Conservation (phyloP, 2,329 filamentous ascomycete species). For the Monilinia fructicola region DNA sequence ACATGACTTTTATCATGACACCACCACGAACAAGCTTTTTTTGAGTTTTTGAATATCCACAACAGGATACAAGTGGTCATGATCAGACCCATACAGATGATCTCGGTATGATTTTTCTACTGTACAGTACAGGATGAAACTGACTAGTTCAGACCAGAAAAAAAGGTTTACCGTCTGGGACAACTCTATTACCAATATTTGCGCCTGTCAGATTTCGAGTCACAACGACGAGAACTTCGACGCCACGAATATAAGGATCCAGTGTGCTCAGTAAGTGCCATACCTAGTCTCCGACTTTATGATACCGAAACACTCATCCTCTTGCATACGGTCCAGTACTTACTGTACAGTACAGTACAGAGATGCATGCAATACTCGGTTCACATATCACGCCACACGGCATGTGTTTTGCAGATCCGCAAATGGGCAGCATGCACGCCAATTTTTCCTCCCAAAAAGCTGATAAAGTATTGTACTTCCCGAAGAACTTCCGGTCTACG, state of each 20-base stretch:
- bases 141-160: not conserved
- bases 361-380: constrained; percentile 18
- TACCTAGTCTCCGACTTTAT: not conserved
- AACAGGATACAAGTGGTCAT: constrained; percentile 1
- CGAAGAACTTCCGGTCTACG: not conserved
- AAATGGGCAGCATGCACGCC: not conserved
- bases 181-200: not conserved
- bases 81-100: not conserved
- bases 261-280: not conserved
- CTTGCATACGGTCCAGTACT: constrained; percentile 1
- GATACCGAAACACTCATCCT: constrained; percentile 5
- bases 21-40: constrained; percentile 15
- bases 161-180: not conserved
- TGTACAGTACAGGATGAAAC: not conserved
- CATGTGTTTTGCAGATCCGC: constrained; percentile 15
- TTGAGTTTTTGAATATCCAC: not conserved
- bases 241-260: not conserved
- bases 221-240: not conserved
- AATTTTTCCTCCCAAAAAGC: not conserved
- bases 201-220: not conserved
- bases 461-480: not conserved
- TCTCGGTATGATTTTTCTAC: not conserved
- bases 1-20: constrained; percentile 9
- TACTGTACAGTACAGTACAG: constrained; percentile 1
- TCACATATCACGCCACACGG: constrained; percentile 17